These are phyloP conservation scores for Moniliophthora roreri DNA, from an alignment of 1,284 basidiomycete species.

Conservation along the genomic window DNA sequence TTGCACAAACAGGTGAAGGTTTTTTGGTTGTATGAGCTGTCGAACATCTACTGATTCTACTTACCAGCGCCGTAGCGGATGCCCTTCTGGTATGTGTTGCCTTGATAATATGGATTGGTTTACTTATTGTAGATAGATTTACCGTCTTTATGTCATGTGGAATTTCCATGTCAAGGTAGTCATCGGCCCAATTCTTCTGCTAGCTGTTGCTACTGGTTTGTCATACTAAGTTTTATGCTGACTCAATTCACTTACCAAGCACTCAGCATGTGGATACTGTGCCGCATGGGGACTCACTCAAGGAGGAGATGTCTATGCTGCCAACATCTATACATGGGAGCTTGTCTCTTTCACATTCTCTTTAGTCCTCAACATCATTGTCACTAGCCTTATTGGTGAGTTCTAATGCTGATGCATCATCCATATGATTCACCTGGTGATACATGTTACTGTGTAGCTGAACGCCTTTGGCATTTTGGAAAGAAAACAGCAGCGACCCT, in stretches of 20 bases:
- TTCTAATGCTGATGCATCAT: background rate
- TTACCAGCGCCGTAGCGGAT: background rate
- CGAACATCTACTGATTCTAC: background rate
- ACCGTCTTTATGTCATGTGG: conserved; percentile 10
- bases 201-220: conserved; percentile 5
- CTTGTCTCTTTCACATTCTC: conserved; percentile 11
- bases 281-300: conserved; percentile 13
- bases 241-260: too few species aligned
- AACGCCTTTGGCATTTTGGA: conserved; percentile 6
- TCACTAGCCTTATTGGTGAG: conserved; percentile 12
- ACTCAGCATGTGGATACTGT: conserved; percentile 9
- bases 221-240: background rate
- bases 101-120: background rate
- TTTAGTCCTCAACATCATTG: conserved; percentile 8
- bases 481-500: background rate
- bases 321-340: conserved; percentile 10
- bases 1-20: conserved; percentile 10
- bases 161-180: background rate
- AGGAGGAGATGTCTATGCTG: conserved; percentile 10
- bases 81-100: background rate
- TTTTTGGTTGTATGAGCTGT: background rate
- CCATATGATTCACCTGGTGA: background rate
- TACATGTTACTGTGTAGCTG: conserved; percentile 1
- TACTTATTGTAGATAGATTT: background rate
- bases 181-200: conserved; percentile 7